Conservation (phyloP, 2,329 filamentous ascomycete genomes). For the Fusarium globosum region DNA sequence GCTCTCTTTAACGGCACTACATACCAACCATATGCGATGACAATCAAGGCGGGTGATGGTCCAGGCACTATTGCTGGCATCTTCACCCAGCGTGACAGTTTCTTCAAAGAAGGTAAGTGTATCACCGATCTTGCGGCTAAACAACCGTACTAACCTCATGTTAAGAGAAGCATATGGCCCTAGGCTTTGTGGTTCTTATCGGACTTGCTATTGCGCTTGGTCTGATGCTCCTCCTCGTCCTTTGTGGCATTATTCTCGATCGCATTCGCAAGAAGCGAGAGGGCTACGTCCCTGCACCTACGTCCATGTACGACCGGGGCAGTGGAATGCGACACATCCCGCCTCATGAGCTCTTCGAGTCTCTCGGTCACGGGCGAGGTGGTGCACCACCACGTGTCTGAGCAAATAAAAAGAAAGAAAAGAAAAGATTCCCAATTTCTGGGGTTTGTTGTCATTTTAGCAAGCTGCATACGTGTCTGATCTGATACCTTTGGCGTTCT, state of each 20-base stretch:
- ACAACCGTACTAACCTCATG: slow-evolving; percentile 24
- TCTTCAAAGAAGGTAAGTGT: slow-evolving; percentile 75
- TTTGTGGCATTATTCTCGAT: slow-evolving; percentile 79
- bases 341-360: slow-evolving; percentile 69
- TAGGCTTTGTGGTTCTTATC: slow-evolving; percentile 84
- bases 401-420: slow-evolving; percentile 31
- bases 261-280: slow-evolving; percentile 80
- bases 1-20: slow-evolving; percentile 87
- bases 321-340: slow-evolving; percentile 70
- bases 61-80: slow-evolving; percentile 82
- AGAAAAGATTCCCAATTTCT: slow-evolving; percentile 13
- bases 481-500: slow-evolving; percentile 51
- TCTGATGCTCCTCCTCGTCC: slow-evolving; percentile 81
- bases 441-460: slow-evolving; percentile 41
- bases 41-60: slow-evolving; percentile 72
- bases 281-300: slow-evolving; percentile 83
- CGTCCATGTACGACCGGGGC: slow-evolving; percentile 70
- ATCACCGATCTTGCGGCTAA: not conserved
- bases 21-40: slow-evolving; percentile 83
- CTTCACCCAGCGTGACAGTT: slow-evolving; percentile 84
- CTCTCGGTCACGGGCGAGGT: slow-evolving; percentile 59
- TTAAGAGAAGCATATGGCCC: slow-evolving; percentile 67
- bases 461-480: slow-evolving; percentile 45
- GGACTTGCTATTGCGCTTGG: slow-evolving; percentile 81
- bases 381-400: slow-evolving; percentile 65